Base-by-base conservation (phyloP, 306 rosid species). In the Ochetophila trinervis region DNA sequence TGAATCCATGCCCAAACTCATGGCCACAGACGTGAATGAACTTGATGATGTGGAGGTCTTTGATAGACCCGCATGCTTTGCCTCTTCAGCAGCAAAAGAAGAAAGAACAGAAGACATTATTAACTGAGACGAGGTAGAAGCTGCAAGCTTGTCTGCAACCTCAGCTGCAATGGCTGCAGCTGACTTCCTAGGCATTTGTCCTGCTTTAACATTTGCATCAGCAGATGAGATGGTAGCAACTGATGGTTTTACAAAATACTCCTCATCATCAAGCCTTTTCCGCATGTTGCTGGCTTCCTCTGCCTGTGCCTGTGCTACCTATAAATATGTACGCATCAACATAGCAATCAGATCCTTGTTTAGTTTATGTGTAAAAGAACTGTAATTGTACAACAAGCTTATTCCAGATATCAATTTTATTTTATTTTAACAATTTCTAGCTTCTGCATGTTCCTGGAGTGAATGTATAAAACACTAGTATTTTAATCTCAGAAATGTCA, bases 131-230 rank as follows among this genome's bases (percentile, higher is more conserved):
- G 96, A 92, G 65, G 84, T 85, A 35, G 98, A 92, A 69, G 98
- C 96, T 18, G 96, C 73, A 48, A 92, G 98, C 92, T 79, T 92
- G 78, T 89, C 98, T 0, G 98, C 96, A 70, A 92, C 95, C 85
- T 79, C 82, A 0, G 98, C 98, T 27, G 98, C 98, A 62, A 92
- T 85, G 69, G 87, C 86, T 48, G 98, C 88, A 60, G 98, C 86
- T 23, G 98, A 89, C 78, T 85, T 91, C 77, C 54, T 77, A 49
- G 74, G 76, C 47, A 76, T 65, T 49, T 70, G 81, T 50, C 79
- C 90, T 0, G 84, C 53, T 24, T 73, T 81, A 35, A 78, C 68
- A 62, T 79, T 77, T 63, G 70, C 67, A 68, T 81, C 79, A 5
- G 57, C 48, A n/a, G 84, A 65, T 58, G 76, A 23, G 64, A 68